Conservation (phyloP, 2,329 filamentous ascomycete species). For the Verticillium isaacii region DNA sequence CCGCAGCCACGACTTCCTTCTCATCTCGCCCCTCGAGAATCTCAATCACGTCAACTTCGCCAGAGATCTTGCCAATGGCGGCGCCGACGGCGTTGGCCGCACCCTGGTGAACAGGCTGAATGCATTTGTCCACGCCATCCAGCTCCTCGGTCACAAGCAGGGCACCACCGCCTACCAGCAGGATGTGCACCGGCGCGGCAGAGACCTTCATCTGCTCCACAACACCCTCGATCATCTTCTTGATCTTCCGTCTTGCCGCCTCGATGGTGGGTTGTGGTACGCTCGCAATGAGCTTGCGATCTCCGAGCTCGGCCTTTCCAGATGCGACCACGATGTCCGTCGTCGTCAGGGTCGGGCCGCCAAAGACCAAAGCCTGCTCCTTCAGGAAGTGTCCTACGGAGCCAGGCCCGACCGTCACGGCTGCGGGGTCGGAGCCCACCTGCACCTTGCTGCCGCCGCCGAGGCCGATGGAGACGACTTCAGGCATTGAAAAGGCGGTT, state of each 20-base stretch:
- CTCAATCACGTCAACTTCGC: slow-evolving; percentile 47
- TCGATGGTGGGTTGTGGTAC: slow-evolving; percentile 16
- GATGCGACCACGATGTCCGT: slow-evolving; percentile 44
- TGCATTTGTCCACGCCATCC: slow-evolving; percentile 43
- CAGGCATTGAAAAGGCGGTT: slow-evolving; percentile 54
- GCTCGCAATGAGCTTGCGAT: slow-evolving; percentile 20
- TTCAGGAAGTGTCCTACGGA: slow-evolving; percentile 49
- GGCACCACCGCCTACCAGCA: slow-evolving; percentile 55
- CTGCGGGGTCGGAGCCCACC: neutral
- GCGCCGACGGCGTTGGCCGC: slow-evolving; percentile 58
- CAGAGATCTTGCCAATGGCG: slow-evolving; percentile 51
- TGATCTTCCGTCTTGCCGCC: slow-evolving; percentile 28
- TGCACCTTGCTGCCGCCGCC: slow-evolving; percentile 44
- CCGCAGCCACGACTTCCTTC: slow-evolving; percentile 31
- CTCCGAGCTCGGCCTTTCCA: slow-evolving; percentile 24
- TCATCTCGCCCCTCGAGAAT: slow-evolving; percentile 33
- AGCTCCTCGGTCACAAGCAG: slow-evolving; percentile 44
- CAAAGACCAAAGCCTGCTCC: slow-evolving; percentile 44
- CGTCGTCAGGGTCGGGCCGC: slow-evolving; percentile 46
- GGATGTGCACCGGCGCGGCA: slow-evolving; percentile 42
- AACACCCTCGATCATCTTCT: slow-evolving; percentile 41
- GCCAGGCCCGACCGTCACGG: slow-evolving; percentile 47
- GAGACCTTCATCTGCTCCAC: slow-evolving; percentile 55
- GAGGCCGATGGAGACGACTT: slow-evolving; percentile 51
- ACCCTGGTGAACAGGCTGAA: slow-evolving; percentile 46